Evolutionary conservation across 768 basidiomycete species (phyloP), one percentile per base, ranked within the genome.

Genomic region (Hericium erinaceus): DNA sequence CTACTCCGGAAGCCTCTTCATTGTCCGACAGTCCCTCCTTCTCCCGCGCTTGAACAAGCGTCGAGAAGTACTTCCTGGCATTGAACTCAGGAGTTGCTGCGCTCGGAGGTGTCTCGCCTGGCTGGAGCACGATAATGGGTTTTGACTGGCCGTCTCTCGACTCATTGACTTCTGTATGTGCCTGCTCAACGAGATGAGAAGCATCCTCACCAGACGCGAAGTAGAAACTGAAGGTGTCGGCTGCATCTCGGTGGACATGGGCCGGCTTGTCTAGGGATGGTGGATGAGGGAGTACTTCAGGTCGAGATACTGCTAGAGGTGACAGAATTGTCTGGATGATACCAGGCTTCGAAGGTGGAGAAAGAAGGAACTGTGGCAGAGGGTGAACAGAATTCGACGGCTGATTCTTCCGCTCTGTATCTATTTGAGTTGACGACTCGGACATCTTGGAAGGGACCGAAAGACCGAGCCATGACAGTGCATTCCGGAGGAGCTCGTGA

Each of bases 81-180:
- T 89, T 80, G 72, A 95, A 98, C 1, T 86, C 69, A 0, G 94
- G 92, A 0, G 85, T 89, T 60, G 81, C 71, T 8, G 78, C 71
- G 1, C 58, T 64, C 4, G 74, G 66, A 8, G 88, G 83, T 2
- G 83, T 73, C 44, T 66, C 65, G 9, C 75, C 78, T 54, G 75
- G 74, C 38, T 71, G 66, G 57, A 75, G 81, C 3, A 83, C 65
- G 39, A 89, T 70, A 57, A 91, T 38, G 22, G 52, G 16, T 26
- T 57, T 57, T 6, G 56, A 37, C 1, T 28, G n/a, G 18, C 48
- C 52, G 13, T 22, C 48, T 24, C 28, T 26, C 51, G 18, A 11
- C 9, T 70, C 59, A 81, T 75, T 65, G 71, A 75, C 56, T 75
- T 77, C 69, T 74, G 15, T 56, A 48, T 66, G 61, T 26, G 61